Conservation (phyloP, 306 rosid species). For the Glycine tomentella region DNA sequence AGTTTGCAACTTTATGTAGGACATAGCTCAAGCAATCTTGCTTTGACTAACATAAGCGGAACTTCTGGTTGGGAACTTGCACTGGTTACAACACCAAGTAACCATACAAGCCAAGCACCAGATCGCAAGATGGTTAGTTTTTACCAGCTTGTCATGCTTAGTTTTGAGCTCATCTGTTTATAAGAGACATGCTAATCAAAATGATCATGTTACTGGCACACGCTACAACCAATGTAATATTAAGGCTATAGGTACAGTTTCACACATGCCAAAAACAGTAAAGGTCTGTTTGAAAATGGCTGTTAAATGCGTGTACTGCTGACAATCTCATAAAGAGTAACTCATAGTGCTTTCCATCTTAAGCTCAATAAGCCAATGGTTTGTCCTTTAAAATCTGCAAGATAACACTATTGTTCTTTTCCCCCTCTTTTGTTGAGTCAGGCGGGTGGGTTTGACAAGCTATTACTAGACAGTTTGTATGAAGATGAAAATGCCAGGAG, state of each 20-base stretch:
- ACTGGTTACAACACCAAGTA: slow-evolving; percentile 79
- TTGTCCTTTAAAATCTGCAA: slow-evolving; percentile 11
- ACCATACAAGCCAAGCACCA: slow-evolving; percentile 51
- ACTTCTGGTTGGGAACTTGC: slow-evolving; percentile 94
- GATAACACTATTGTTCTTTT: background rate
- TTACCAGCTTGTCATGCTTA: slow-evolving; percentile 22
- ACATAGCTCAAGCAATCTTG: slow-evolving; percentile 46
- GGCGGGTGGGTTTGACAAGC: slow-evolving; percentile 94
- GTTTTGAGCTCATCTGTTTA: slow-evolving; percentile 2
- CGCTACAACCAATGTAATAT: background rate
- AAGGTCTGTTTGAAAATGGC: background rate
- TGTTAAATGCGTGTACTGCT: background rate
- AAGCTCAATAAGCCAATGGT: background rate
- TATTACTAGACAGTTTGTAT: slow-evolving; percentile 89
- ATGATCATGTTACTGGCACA: background rate
- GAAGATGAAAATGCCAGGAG: slow-evolving; percentile 87
- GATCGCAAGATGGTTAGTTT: slow-evolving; percentile 72
- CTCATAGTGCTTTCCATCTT: slow-evolving; percentile 1
- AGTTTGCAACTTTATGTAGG: slow-evolving; percentile 53
- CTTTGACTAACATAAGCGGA: slow-evolving; percentile 61
- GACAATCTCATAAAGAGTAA: background rate
- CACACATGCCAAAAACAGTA: background rate
- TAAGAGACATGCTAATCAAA: background rate
- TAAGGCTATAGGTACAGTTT: background rate
- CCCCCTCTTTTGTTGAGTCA: slow-evolving; percentile 44